Percentiles rank a stretch among this genome's conserved stretches.
Conservation (phyloP, 495 filamentous ascomycete genomes). For the Peziza echinospora region DNA sequence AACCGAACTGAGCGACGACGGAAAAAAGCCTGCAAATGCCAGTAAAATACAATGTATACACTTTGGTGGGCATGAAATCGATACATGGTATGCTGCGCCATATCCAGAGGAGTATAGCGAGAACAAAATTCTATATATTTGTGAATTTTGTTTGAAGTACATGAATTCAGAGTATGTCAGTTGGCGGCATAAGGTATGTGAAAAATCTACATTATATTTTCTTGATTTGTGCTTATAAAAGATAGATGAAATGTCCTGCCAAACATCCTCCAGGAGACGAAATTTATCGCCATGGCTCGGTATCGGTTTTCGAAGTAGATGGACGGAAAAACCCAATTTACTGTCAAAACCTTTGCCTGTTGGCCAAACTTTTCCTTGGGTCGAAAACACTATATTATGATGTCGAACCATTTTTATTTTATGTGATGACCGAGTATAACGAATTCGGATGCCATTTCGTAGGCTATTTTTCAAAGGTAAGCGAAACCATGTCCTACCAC, state of each 20-base stretch:
- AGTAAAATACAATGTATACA: constrained; percentile 98
- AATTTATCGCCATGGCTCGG: constrained; percentile 82
- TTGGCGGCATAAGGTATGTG: constrained; percentile 75
- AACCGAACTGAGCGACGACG: constrained; percentile 11
- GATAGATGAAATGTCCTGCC: constrained; percentile 55
- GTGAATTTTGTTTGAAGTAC: constrained; percentile 97
- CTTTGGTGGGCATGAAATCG: constrained; percentile 90
- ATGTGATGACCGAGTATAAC: constrained; percentile 92
- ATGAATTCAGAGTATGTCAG: constrained; percentile 98
- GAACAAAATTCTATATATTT: constrained; percentile 87
- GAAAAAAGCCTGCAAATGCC: constrained; percentile 61
- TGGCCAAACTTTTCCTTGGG: constrained; percentile 88
- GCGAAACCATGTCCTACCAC: constrained; percentile 1
- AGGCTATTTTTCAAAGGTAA: constrained; percentile 80
- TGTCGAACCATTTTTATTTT: constrained; percentile 94
- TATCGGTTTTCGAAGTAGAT: constrained; percentile 93
- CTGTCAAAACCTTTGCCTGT: constrained; percentile 87
- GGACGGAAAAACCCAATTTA: constrained; percentile 92
- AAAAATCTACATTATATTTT: constrained; percentile 1
- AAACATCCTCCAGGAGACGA: constrained; percentile 95
- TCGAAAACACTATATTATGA: constrained; percentile 98
- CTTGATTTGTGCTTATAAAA: constrained; percentile 4
- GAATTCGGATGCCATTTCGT: constrained; percentile 91
- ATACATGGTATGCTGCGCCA: constrained; percentile 98
- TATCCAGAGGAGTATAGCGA: constrained; percentile 97